Percentiles rank a stretch among this genome's conserved stretches.
These are phyloP conservation scores for Tardiomyces blankii DNA, from an alignment of 1,139 yeast species.

Conservation along the genomic window DNA sequence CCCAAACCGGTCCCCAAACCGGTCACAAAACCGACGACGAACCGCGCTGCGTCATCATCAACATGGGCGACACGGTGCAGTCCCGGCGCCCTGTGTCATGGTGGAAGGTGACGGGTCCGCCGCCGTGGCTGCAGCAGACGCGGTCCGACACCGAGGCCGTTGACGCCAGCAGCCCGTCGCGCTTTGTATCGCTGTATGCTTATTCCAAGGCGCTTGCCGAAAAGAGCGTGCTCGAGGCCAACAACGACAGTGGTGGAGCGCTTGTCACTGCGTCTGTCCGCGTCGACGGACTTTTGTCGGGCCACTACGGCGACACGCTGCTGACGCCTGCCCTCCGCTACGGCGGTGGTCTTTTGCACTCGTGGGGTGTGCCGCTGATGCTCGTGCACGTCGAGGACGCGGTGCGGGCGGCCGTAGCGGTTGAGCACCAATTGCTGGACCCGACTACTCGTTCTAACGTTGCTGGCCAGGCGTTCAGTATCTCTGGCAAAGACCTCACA, in stretches of 20 bases:
- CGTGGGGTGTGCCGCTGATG: conserved; percentile 15
- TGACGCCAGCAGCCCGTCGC: background rate
- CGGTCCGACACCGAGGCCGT: conserved; percentile 3
- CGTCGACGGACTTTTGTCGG: conserved; percentile 19
- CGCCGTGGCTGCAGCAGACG: conserved; percentile 6
- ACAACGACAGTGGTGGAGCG: conserved; percentile 1
- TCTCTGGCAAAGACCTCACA: conserved; percentile 12
- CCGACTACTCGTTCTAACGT: conserved; percentile 8
- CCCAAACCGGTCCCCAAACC: background rate
- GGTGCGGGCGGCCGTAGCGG: conserved; percentile 18
- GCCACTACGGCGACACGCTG: conserved; percentile 20
- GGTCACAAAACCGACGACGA: background rate
- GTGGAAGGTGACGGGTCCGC: conserved; percentile 12
- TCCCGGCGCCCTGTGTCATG: conserved; percentile 12
- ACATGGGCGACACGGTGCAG: conserved; percentile 16
- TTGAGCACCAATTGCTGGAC: conserved; percentile 14
- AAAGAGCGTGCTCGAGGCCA: conserved; percentile 5
- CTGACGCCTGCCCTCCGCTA: conserved; percentile 16
- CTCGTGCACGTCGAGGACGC: conserved; percentile 25
- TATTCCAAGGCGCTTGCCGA: conserved; percentile 9
- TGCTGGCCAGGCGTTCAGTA: conserved; percentile 7
- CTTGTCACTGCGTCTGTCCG: conserved; percentile 11
- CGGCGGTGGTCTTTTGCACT: conserved; percentile 17
- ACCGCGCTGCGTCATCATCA: conserved; percentile 7
- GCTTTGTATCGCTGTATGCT: background rate